Conservation (phyloP, 2,329 filamentous ascomycete species). For the Xylaria sp. region DNA sequence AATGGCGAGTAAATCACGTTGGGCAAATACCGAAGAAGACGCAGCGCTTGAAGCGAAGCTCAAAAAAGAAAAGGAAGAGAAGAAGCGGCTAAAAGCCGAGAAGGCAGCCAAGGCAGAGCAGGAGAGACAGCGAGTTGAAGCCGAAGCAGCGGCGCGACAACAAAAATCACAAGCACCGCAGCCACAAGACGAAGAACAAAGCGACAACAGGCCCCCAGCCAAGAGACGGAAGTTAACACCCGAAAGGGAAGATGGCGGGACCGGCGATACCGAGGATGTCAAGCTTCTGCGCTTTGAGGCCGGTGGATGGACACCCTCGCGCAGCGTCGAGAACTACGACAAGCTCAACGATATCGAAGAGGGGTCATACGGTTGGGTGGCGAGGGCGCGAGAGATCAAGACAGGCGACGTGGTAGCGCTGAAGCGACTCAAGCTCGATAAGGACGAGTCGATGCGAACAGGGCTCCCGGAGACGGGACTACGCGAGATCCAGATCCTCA, state of each 20-base stretch:
- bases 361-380: conserved; percentile 94
- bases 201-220: conserved; percentile 53
- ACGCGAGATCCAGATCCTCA: conserved; percentile 90
- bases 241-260: conserved; percentile 41
- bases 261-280: conserved; percentile 40
- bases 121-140: conserved; percentile 39
- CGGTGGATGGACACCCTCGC: conserved; percentile 70
- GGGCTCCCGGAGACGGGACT: conserved; percentile 91
- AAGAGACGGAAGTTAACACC: conserved; percentile 68
- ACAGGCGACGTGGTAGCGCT: conserved; percentile 86
- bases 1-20: conserved; percentile 78
- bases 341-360: conserved; percentile 97
- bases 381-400: conserved; percentile 74
- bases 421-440: conserved; percentile 91
- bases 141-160: conserved; percentile 40
- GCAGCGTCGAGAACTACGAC: conserved; percentile 86
- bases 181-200: conserved; percentile 37
- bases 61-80: conserved; percentile 86
- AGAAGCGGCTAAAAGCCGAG: conserved; percentile 81
- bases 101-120: conserved; percentile 76
- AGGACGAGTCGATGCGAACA: conserved; percentile 52
- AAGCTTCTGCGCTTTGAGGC: conserved; percentile 75
- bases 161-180: conserved; percentile 33
- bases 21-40: conserved; percentile 86
- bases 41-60: conserved; percentile 72